These are phyloP conservation scores for Kickxella alabastrina DNA, from an alignment of 192 early-diverging fungal species.

Conservation along the genomic window DNA sequence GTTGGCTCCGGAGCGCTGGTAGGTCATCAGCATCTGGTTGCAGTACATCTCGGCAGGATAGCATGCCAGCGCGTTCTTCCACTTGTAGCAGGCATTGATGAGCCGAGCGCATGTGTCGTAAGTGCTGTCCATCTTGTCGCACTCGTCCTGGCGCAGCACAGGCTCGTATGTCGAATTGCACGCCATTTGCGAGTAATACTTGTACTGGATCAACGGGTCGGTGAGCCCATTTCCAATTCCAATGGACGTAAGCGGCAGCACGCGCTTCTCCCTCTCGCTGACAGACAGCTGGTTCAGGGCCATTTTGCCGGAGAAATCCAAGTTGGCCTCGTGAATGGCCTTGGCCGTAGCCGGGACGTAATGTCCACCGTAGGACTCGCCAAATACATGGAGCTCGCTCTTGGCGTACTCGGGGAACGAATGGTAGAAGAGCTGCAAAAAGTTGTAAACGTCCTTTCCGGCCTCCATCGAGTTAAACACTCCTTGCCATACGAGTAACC, in stretches of 20 bases:
- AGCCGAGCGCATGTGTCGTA: constrained; percentile 72
- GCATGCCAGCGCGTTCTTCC: constrained; percentile 71
- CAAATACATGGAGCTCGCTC: constrained; percentile 82
- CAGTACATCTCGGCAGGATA: constrained; percentile 82
- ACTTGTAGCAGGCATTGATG: constrained; percentile 82
- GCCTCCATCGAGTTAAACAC: constrained; percentile 72
- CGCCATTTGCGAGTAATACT: constrained; percentile 77
- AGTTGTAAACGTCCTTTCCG: constrained; percentile 84
- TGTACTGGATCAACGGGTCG: constrained; percentile 84
- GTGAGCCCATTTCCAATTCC: constrained; percentile 91
- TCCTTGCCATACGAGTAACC: constrained; percentile 84
- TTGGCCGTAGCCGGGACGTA: constrained; percentile 88
- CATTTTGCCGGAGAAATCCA: constrained; percentile 42
- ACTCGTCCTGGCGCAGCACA: constrained; percentile 67
- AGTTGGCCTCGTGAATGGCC: constrained; percentile 77
- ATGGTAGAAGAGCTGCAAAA: constrained; percentile 88
- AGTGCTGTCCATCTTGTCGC: constrained; percentile 68
- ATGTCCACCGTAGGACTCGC: constrained; percentile 87
- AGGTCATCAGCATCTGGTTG: constrained; percentile 75
- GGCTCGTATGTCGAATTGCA: constrained; percentile 73
- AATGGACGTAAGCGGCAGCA: constrained; percentile 71
- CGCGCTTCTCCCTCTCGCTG: constrained; percentile 45
- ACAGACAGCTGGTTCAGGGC: constrained; percentile 12
- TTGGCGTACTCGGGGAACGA: constrained; percentile 78
- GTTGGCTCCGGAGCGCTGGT: constrained; percentile 80